Base-by-base conservation (phyloP, 257 asterid genomes). In the Oldenlandia corymbosa region DNA sequence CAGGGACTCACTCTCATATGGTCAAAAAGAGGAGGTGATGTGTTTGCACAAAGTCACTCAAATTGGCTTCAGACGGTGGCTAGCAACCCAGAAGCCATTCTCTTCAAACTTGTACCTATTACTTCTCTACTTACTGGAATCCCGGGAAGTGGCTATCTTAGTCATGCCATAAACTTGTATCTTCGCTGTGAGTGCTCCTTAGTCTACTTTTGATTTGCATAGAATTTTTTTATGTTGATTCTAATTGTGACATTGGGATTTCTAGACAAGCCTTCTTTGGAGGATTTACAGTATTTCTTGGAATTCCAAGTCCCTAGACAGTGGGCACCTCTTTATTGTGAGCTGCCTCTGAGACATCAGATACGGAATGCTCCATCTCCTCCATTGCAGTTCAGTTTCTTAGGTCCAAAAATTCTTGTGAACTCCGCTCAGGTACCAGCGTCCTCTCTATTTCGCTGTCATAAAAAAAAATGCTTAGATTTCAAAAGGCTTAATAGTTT, bases 21-120 rank as follows among this genome's bases (percentile, higher is more conserved):
- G 97, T 90, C 97, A 66, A 93, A 90, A 87, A 83, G 99, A 80
- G 99, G 99, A 52, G 99, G 99, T 42, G 95, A 93, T 67, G 91
- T 90, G 71, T 93, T 93, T 80, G 79, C 96, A 13, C 99, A 87
- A 76, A 90, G 94, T 84, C 99, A 93, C 77, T 86, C 97, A 61
- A 82, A 90, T 81, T 93, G 99, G 99, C 97, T 93, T 48, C 99
- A 90, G 83, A 87, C 94, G 1, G 80, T 93, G 82, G 84, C 96
- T 58, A 94, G 83, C 65, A 90, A 84, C 54, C 95, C 99, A 11
- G 99, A 93, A 76, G 96, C 94, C 65, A 72, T 90, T 52, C 92
- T 84, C 65, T 87, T 93, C 79, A 93, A 85, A 75, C 84, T 93
- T 68, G 92, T 92, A 23, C 99, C 97, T 10, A 87, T 92, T 71